Evolutionary conservation across 2,329 filamentous ascomycete species (phyloP).

Genomic region (Cadophora malorum): DNA sequence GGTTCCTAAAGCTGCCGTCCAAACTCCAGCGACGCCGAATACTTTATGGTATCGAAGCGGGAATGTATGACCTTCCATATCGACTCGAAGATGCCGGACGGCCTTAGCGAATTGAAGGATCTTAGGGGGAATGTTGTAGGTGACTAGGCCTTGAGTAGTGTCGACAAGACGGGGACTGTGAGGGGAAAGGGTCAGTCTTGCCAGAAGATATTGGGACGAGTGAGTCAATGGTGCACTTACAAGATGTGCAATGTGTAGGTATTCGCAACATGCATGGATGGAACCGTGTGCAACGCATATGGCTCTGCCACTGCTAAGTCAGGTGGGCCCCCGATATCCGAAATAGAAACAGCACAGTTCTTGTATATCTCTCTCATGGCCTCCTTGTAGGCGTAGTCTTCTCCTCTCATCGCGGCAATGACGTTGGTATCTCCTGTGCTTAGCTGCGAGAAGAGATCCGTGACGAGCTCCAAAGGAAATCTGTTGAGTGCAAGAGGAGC

Average conservation of each 20-base stretch:
- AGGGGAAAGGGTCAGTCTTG: neutral
- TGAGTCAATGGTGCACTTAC: neutral
- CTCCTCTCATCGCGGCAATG: neutral
- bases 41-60: neutral
- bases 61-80: neutral
- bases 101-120: neutral
- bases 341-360: neutral
- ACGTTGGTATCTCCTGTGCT: neutral
- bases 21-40: neutral
- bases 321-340: neutral
- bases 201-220: neutral
- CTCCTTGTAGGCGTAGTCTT: neutral
- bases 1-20: neutral
- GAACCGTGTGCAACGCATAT: neutral
- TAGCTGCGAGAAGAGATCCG: neutral
- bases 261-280: neutral
- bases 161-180: neutral
- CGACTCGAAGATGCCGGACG: neutral
- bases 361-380: neutral
- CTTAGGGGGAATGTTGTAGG: neutral
- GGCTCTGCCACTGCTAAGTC: neutral
- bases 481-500: neutral
- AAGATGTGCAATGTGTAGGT: neutral
- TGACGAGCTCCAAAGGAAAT: neutral
- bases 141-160: neutral